These are phyloP conservation scores for Cercospora brassicicola DNA, from an alignment of 2,329 filamentous ascomycete genomes.

Conservation along the genomic window DNA sequence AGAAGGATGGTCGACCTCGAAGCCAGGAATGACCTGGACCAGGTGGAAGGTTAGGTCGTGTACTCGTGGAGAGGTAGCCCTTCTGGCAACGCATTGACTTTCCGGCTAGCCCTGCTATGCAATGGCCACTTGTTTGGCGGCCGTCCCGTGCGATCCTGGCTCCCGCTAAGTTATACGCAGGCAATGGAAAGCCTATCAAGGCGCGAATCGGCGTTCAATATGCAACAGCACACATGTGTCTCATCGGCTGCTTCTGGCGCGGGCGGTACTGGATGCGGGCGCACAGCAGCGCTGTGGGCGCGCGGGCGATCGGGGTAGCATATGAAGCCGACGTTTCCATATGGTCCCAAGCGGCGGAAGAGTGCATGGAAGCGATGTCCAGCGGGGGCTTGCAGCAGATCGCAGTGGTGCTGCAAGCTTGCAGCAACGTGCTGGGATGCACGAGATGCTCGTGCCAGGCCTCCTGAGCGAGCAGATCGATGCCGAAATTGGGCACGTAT, in stretches of 20 bases:
- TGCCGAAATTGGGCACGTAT: slow-evolving; percentile 21
- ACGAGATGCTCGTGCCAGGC: slow-evolving; percentile 15
- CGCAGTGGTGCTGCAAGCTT: slow-evolving; percentile 16
- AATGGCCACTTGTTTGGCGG: slow-evolving; percentile 22
- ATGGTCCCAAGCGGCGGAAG: slow-evolving; percentile 16
- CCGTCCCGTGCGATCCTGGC: slow-evolving; percentile 19
- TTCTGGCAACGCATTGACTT: slow-evolving; percentile 19
- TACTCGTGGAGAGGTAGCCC: slow-evolving; percentile 7
- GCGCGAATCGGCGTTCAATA: not conserved
- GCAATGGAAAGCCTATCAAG: slow-evolving; percentile 6
- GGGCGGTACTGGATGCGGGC: not conserved
- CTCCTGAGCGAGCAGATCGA: slow-evolving; percentile 22
- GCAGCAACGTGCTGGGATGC: slow-evolving; percentile 23
- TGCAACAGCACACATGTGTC: slow-evolving; percentile 5
- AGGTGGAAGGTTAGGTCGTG: slow-evolving; percentile 10
- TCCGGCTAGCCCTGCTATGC: slow-evolving; percentile 17
- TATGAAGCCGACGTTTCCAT: slow-evolving; percentile 13
- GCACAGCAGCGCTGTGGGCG: not conserved
- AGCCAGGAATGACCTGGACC: slow-evolving; percentile 11
- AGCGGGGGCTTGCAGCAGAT: slow-evolving; percentile 12
- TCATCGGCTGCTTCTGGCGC: not conserved
- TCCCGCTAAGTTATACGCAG: not conserved
- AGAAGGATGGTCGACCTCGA: slow-evolving; percentile 1
- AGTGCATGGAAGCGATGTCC: slow-evolving; percentile 19
- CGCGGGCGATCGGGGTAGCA: slow-evolving; percentile 14